Evolutionary conservation across 768 basidiomycete genomes (phyloP), one percentile per base, ranked within the genome.

Genomic region (Phylloporus sp.): DNA sequence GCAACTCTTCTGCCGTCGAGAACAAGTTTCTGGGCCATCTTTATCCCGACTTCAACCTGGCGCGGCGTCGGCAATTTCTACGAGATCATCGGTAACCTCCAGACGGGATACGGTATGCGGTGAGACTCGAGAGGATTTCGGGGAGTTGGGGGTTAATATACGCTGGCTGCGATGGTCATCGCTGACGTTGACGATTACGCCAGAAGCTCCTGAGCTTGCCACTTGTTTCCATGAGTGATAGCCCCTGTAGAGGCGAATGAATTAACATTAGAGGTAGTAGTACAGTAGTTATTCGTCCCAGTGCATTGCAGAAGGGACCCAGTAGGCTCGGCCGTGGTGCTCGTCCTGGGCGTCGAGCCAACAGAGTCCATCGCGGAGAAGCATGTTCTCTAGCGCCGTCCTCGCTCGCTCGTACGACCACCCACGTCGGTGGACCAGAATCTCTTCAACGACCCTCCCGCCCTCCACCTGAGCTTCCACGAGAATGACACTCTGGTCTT

Each of bases 271-370:
- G n/a, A n/a, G n/a, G n/a, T n/a, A n/a, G 36, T 22, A 2, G 17
- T 9, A 4, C 18, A 14, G 11, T 4, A 5, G 5, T 29, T 64
- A 86, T 43, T 78, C 69, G 48, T 89, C 86, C 90, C 90, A 96
- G 48, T 77, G 77, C 78, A 95, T 87, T 3, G 85, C 86, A 11
- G 88, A 89, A 1, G 86, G 85, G 10, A 95, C 75, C 92, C 92
- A 97, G 62, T 91, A 95, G 20, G 82, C 79, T 47, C 75, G 73
- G 23, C 81, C 80, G 24, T 69, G 71, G 14, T 61, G 63, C 54
- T 81, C 80, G 43, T 87, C 90, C 66, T 96, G 92, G 21, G 90
- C 84, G 59, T 99, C 96, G 24, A 98, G 61, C 96, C 96, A 99
- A 48, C 90, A 94, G 21, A 95, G 70, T 2, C 94, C 95, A 52